A percentile compares a stretch with the other conserved stretches of the same genome.
phyloP scores from a whole-genome alignment of 305 asterid genomes.

The Ruellia speciosa region DNA sequence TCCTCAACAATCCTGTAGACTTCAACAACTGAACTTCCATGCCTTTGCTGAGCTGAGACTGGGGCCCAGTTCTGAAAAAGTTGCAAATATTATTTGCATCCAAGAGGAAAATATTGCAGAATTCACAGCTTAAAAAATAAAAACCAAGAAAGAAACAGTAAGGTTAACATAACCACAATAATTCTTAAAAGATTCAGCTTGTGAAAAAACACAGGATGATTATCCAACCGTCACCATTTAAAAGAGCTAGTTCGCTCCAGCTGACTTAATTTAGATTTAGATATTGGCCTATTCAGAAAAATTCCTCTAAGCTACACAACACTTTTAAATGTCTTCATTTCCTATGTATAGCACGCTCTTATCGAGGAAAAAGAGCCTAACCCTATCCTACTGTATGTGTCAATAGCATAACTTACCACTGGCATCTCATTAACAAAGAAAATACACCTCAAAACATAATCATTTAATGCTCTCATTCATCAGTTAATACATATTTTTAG shows the following conservation, averaged over 20 bases:
- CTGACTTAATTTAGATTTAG: slow-evolving; percentile 3
- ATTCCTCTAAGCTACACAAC: background rate
- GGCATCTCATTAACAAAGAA: no score
- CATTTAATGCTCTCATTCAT: no score
- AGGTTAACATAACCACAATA: slow-evolving; percentile 7
- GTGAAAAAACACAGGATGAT: slow-evolving; percentile 9
- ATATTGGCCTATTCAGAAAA: slow-evolving; percentile 4
- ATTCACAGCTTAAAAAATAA: background rate
- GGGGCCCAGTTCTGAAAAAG: slow-evolving; percentile 65
- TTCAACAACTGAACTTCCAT: slow-evolving; percentile 93
- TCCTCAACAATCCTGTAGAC: slow-evolving; percentile 97
- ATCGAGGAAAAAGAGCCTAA: slow-evolving; percentile 10
- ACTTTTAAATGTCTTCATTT: slow-evolving; percentile 1
- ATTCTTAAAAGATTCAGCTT: no score
- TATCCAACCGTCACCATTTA: slow-evolving; percentile 5
- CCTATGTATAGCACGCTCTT: slow-evolving; percentile 10
- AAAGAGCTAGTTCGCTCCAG: slow-evolving; percentile 1
- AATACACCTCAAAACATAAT: no score
- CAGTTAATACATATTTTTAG: no score
- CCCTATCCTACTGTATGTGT: no score
- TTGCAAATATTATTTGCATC: slow-evolving; percentile 17
- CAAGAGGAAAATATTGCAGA: slow-evolving; percentile 7
- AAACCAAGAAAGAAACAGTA: no score
- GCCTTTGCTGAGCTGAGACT: slow-evolving; percentile 90
- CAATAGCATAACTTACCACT: no score